phyloP scores from a whole-genome alignment of 768 basidiomycete species.

The Suillus americanus region DNA sequence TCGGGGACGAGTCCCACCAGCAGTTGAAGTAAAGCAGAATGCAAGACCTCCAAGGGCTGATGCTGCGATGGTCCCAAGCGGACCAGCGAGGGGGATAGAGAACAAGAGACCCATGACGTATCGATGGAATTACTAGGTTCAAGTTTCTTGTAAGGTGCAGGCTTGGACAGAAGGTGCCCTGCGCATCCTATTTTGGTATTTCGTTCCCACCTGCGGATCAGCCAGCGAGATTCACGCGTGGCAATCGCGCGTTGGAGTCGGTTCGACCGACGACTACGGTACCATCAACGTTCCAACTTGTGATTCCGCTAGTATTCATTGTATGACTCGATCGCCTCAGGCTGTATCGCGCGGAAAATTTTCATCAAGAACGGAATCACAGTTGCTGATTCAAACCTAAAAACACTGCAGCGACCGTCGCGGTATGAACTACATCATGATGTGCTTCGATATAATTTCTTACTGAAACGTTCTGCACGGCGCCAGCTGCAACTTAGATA shows the following conservation, averaged over 20 bases:
- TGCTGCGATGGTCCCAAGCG: conserved; percentile 68
- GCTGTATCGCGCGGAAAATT: no score
- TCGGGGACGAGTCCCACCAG: conserved; percentile 49
- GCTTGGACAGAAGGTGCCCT: background rate
- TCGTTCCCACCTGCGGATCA: background rate
- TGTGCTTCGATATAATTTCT: background rate
- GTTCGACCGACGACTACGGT: no score
- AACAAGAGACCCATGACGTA: conserved; percentile 69
- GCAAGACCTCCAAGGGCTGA: conserved; percentile 84
- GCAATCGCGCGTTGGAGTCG: no score
- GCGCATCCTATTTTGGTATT: background rate
- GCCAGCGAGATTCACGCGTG: no score
- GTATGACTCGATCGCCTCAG: no score
- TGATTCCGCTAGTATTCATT: no score
- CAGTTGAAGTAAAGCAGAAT: conserved; percentile 85
- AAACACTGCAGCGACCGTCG: background rate
- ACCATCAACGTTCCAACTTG: no score
- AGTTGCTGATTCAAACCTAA: background rate
- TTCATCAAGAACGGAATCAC: background rate
- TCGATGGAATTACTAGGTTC: background rate
- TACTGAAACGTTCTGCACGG: background rate
- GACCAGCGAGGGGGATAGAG: conserved; percentile 70
- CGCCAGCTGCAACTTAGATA: background rate
- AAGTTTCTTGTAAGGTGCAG: background rate
- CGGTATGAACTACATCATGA: background rate